Percentiles rank a stretch among this genome's conserved stretches.
Evolutionary conservation across 2,329 filamentous ascomycete species (phyloP).

Genomic region (Huntiella savannae): DNA sequence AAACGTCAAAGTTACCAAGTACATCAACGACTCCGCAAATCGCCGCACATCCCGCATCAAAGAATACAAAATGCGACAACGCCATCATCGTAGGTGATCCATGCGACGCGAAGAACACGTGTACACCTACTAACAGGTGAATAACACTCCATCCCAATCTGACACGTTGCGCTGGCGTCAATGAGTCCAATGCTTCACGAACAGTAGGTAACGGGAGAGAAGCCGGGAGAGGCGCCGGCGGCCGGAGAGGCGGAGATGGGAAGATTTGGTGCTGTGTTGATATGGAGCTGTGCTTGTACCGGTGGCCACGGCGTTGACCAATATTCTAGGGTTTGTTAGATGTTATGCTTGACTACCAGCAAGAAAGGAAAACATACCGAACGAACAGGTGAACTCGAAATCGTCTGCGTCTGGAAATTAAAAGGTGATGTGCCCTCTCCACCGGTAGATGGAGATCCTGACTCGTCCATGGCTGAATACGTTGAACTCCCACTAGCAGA

Average conservation of each 20-base stretch:
- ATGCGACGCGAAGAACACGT: constrained; percentile 69
- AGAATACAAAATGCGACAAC: constrained; percentile 81
- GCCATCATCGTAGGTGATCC: constrained; percentile 83
- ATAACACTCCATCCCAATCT: constrained; percentile 79
- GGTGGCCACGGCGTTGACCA: constrained; percentile 81
- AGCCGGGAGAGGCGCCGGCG: constrained; percentile 74
- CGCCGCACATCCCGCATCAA: constrained; percentile 80
- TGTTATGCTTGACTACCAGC: background rate
- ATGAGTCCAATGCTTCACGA: constrained; percentile 71
- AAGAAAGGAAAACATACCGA: constrained; percentile 33
- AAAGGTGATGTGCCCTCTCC: constrained; percentile 44
- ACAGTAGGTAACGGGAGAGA: constrained; percentile 82
- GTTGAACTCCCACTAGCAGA: no score
- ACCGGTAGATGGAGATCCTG: no score
- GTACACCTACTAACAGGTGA: constrained; percentile 65
- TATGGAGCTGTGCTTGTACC: constrained; percentile 93
- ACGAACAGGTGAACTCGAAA: constrained; percentile 58
- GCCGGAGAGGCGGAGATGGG: constrained; percentile 69
- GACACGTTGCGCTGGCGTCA: constrained; percentile 70
- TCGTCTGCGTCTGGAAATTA: constrained; percentile 77
- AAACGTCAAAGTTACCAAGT: constrained; percentile 91
- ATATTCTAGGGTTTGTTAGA: constrained; percentile 42
- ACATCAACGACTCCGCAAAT: constrained; percentile 87
- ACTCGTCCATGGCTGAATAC: no score
- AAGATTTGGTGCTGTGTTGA: constrained; percentile 83